A percentile compares a stretch with the other conserved stretches of the same genome.
Evolutionary conservation across 2,329 filamentous ascomycete genomes (phyloP).

Genomic region (Aspergillus versicolor): DNA sequence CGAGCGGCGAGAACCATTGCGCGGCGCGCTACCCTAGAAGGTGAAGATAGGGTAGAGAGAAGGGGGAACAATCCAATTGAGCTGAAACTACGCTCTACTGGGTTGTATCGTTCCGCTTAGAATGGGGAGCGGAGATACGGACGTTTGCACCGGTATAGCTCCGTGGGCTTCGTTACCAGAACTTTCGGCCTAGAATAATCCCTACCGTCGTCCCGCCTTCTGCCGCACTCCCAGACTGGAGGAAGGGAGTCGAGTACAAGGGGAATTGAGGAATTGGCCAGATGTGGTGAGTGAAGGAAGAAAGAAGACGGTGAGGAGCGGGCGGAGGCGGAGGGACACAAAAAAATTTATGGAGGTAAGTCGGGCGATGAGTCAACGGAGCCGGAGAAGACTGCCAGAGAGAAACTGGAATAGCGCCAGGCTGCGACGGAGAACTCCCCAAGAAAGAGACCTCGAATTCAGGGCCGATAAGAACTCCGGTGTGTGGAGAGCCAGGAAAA

Average conservation of each 20-base stretch:
- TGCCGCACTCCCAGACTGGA: slow-evolving; percentile 20
- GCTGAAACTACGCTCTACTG: slow-evolving; percentile 10
- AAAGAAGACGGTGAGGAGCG: slow-evolving; percentile 13
- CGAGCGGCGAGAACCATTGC: slow-evolving; percentile 48
- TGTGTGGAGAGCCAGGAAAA: slow-evolving; percentile 24
- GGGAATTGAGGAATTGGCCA: slow-evolving; percentile 12
- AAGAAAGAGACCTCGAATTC: slow-evolving; percentile 9
- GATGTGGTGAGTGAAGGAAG: slow-evolving; percentile 14
- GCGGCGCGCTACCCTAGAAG: slow-evolving; percentile 30
- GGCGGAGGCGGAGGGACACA: slow-evolving; percentile 12
- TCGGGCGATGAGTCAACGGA: slow-evolving; percentile 29
- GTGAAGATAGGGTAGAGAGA: slow-evolving; percentile 5
- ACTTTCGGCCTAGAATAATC: slow-evolving; percentile 11
- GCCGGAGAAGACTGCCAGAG: slow-evolving; percentile 10
- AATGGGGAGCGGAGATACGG: slow-evolving; percentile 7
- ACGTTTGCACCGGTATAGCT: slow-evolving; percentile 11
- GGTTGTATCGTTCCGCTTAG: slow-evolving; percentile 9
- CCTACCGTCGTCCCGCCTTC: slow-evolving; percentile 24
- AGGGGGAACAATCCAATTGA: slow-evolving; percentile 18
- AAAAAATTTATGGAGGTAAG: slow-evolving; percentile 14
- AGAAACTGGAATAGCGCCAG: slow-evolving; percentile 17
- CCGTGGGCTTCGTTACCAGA: slow-evolving; percentile 9
- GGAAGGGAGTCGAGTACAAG: slow-evolving; percentile 16
- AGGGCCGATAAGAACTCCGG: slow-evolving; percentile 31
- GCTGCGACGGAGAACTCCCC: slow-evolving; percentile 4